Percentiles rank a stretch among this genome's conserved stretches.
These are phyloP conservation scores for Prunus padus DNA, from an alignment of 306 rosid genomes.

Conservation along the genomic window DNA sequence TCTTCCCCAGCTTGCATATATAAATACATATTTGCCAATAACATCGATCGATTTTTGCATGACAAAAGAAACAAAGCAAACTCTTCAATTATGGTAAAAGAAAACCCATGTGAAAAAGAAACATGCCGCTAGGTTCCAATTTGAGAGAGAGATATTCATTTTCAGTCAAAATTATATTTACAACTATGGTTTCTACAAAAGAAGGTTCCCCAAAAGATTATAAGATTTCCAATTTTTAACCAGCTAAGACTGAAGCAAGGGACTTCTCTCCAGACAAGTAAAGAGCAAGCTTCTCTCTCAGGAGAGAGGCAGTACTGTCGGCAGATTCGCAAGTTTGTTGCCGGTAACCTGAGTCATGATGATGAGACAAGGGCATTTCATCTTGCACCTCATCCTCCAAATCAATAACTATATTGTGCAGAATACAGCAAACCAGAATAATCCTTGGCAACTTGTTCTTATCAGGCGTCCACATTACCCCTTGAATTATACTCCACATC, in stretches of 20 bases:
- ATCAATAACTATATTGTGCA: slow-evolving; percentile 79
- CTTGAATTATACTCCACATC: slow-evolving; percentile 76
- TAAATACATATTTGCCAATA: neutral
- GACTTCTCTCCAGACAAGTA: slow-evolving; percentile 41
- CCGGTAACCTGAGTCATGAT: slow-evolving; percentile 65
- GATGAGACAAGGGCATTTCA: slow-evolving; percentile 43
- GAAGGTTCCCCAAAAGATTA: neutral
- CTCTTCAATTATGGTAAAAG: no score
- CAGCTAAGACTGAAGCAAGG: slow-evolving; percentile 2
- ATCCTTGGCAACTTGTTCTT: slow-evolving; percentile 76
- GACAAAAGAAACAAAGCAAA: no score
- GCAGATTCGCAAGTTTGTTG: slow-evolving; percentile 60
- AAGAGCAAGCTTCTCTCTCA: slow-evolving; percentile 64
- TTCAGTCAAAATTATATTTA: slow-evolving; percentile 1
- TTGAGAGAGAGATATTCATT: neutral
- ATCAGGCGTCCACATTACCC: slow-evolving; percentile 90
- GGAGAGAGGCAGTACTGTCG: slow-evolving; percentile 35
- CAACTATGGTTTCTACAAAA: neutral
- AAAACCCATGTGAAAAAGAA: no score
- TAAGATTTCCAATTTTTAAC: slow-evolving; percentile 3
- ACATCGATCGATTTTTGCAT: no score
- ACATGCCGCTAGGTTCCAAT: no score
- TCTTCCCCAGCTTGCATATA: neutral
- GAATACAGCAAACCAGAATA: slow-evolving; percentile 77
- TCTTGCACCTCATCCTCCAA: slow-evolving; percentile 65